A percentile compares a stretch with the other conserved stretches of the same genome.
These are phyloP conservation scores for Hymenoscyphus fructigenus DNA, from an alignment of 2,329 filamentous ascomycete species.

Conservation along the genomic window DNA sequence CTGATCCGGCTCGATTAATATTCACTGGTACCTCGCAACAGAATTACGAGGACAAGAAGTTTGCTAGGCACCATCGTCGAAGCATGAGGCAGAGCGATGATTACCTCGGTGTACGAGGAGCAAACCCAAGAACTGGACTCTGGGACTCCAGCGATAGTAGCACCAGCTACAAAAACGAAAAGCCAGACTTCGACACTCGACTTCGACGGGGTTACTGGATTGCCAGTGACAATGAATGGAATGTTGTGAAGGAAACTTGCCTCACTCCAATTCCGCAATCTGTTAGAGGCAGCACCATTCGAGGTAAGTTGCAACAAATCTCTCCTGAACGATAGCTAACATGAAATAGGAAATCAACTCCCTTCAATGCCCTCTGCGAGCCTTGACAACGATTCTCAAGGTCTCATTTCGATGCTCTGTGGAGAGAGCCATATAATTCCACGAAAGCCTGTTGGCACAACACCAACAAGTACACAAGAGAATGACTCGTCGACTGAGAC, in stretches of 20 bases:
- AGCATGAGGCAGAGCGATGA: conserved; percentile 55
- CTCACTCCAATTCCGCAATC: conserved; percentile 35
- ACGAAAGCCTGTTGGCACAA: conserved; percentile 20
- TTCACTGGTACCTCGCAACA: conserved; percentile 12
- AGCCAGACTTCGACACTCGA: conserved; percentile 47
- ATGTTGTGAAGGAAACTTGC: conserved; percentile 43
- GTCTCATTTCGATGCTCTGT: conserved; percentile 16
- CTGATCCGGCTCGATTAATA: neutral
- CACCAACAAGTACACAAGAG: conserved; percentile 13
- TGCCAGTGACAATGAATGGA: conserved; percentile 29
- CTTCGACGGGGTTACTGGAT: conserved; percentile 41
- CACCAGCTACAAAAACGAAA: conserved; percentile 41
- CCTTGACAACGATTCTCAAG: conserved; percentile 9
- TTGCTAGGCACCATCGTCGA: conserved; percentile 40
- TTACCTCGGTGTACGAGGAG: conserved; percentile 57
- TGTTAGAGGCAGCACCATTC: conserved; percentile 15
- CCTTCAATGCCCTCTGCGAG: conserved; percentile 23
- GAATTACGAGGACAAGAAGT: conserved; percentile 23
- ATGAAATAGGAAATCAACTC: conserved; percentile 15
- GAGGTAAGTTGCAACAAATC: conserved; percentile 39
- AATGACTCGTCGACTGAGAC: conserved; percentile 40
- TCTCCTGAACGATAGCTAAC: neutral
- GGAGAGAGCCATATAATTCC: conserved; percentile 9
- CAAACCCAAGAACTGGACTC: conserved; percentile 56
- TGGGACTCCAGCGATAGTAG: conserved; percentile 50